phyloP scores from a whole-genome alignment of 2,329 filamentous ascomycete genomes.

The Epichloe bromicola region DNA sequence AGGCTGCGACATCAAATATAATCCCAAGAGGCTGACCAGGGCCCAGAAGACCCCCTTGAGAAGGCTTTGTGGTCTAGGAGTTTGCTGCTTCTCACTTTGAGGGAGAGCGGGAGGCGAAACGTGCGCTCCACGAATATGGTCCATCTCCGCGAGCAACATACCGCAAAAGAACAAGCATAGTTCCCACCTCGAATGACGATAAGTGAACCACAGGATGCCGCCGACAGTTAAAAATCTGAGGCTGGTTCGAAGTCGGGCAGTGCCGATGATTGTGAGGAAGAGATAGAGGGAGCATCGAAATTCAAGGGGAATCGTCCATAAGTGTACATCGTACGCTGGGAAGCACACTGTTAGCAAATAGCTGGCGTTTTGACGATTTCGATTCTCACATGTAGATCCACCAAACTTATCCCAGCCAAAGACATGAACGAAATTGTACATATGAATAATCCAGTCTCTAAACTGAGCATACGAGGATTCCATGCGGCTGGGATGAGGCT shows the following conservation, averaged over 20 bases:
- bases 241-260: slow-evolving; percentile 30
- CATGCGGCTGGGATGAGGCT: slow-evolving; percentile 31
- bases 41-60: slow-evolving; percentile 22
- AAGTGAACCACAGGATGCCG: slow-evolving; percentile 29
- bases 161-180: slow-evolving; percentile 42
- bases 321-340: slow-evolving; percentile 39
- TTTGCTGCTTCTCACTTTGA: slow-evolving; percentile 9
- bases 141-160: slow-evolving; percentile 41
- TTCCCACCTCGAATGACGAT: slow-evolving; percentile 39
- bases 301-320: slow-evolving; percentile 50
- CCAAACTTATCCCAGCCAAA: slow-evolving; percentile 37
- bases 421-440: slow-evolving; percentile 37
- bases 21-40: slow-evolving; percentile 30
- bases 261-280: slow-evolving; percentile 38
- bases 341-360: slow-evolving; percentile 10
- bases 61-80: background rate
- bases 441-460: slow-evolving; percentile 31
- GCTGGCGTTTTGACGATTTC: background rate
- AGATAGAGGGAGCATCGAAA: slow-evolving; percentile 46
- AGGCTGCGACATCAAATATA: slow-evolving; percentile 36
- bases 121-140: slow-evolving; percentile 35
- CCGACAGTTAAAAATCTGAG: slow-evolving; percentile 30
- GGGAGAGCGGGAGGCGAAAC: slow-evolving; percentile 17
- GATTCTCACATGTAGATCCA: slow-evolving; percentile 28
- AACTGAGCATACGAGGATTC: slow-evolving; percentile 27